Evolutionary conservation across 768 basidiomycete genomes (phyloP).

Genomic region (Lactarius evosmus): DNA sequence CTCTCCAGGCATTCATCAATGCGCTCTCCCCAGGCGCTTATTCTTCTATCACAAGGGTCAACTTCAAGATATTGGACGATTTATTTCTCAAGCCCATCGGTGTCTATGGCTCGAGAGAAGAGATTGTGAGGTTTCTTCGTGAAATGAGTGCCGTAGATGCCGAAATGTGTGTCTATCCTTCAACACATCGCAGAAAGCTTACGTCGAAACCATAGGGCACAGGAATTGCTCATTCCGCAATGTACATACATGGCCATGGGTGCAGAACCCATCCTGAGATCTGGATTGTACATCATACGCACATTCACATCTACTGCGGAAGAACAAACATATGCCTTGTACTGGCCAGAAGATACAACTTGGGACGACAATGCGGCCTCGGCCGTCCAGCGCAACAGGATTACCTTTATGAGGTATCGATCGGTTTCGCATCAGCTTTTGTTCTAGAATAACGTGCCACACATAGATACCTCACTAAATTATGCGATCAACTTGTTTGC

Average conservation of each 20-base stretch:
- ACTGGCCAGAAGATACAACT: constrained; percentile 59
- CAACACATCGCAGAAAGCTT: too few species aligned
- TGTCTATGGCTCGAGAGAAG: constrained; percentile 50
- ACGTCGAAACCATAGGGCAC: constrained; percentile 18
- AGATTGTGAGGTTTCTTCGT: constrained; percentile 36
- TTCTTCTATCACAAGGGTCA: constrained; percentile 48
- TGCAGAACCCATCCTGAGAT: constrained; percentile 37
- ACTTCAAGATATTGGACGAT: constrained; percentile 51
- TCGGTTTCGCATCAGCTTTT: too few species aligned
- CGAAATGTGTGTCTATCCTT: constrained; percentile 37
- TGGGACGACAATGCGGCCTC: constrained; percentile 51
- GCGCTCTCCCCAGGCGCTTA: constrained; percentile 49
- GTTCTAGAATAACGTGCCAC: not conserved
- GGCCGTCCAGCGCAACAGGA: constrained; percentile 48
- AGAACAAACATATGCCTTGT: constrained; percentile 44
- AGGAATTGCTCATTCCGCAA: constrained; percentile 20
- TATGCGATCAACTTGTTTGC: constrained; percentile 9
- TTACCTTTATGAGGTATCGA: constrained; percentile 58
- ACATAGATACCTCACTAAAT: not conserved
- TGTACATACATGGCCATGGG: constrained; percentile 17
- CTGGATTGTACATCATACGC: constrained; percentile 48
- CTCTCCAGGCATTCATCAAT: constrained; percentile 48
- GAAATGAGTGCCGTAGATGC: constrained; percentile 38
- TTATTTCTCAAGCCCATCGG: constrained; percentile 48
- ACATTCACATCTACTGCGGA: constrained; percentile 22